Percentiles rank a stretch among this genome's conserved stretches.
Evolutionary conservation across 257 asterid genomes (phyloP).

Genomic region (Solanum megistacrolobum): DNA sequence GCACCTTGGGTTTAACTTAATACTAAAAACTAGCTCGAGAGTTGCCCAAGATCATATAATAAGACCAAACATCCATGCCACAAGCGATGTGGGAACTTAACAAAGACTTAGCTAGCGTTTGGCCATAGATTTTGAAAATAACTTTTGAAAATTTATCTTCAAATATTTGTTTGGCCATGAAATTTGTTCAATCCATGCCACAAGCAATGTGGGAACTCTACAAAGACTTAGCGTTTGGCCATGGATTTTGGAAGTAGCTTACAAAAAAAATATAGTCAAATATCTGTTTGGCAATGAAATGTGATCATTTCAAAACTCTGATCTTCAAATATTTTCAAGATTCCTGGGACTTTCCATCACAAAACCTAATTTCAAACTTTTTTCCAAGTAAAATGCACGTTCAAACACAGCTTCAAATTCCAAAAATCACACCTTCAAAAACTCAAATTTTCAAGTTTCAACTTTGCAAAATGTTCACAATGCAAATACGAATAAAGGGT

Average conservation of each 20-base stretch:
- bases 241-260: background rate
- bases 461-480: too few species aligned
- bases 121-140: background rate
- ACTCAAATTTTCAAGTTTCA: background rate
- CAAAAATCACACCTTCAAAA: background rate
- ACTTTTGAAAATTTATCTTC: background rate
- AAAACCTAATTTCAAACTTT: background rate
- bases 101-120: background rate
- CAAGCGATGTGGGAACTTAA: background rate
- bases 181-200: background rate
- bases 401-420: background rate
- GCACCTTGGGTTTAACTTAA: background rate
- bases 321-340: background rate
- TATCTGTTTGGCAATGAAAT: background rate
- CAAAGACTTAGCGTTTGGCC: background rate
- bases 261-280: background rate
- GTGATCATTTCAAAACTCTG: background rate
- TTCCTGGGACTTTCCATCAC: background rate
- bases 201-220: background rate
- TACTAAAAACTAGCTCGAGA: background rate
- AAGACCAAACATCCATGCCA: background rate
- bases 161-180: background rate
- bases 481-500: slow-evolving; percentile 1
- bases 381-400: background rate
- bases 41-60: background rate